Conservation (phyloP, 441 rosid species). For the Biscutella laevigata region DNA sequence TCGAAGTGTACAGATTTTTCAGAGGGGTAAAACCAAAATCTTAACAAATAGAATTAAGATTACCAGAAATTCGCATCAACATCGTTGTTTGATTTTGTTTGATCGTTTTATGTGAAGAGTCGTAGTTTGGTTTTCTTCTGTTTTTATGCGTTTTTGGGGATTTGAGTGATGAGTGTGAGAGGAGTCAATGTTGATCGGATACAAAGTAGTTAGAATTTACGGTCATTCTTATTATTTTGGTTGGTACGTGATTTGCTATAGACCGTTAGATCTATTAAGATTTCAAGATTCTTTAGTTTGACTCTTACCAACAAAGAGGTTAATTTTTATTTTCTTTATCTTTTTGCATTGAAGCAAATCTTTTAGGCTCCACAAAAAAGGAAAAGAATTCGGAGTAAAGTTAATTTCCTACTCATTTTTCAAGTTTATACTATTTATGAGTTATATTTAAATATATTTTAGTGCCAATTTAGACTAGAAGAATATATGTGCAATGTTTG, state of each 20-base stretch:
- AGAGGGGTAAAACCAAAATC: neutral
- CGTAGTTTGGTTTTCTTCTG: neutral
- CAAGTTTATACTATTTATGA: too few species aligned
- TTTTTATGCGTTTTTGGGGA: neutral
- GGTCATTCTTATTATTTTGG: neutral
- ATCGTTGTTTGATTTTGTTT: neutral
- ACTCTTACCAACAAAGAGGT: neutral
- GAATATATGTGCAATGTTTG: too few species aligned
- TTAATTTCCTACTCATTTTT: too few species aligned
- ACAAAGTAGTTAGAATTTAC: neutral
- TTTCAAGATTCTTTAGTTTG: neutral
- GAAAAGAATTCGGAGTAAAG: too few species aligned
- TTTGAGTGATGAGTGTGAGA: constrained; percentile 14
- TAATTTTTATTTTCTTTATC: too few species aligned
- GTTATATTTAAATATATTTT: too few species aligned
- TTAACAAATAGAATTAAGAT: neutral
- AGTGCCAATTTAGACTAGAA: too few species aligned
- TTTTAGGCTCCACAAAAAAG: neutral
- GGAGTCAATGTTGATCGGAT: constrained; percentile 14
- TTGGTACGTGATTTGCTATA: neutral
- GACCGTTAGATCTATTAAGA: neutral
- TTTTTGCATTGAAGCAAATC: neutral
- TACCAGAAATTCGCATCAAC: constrained; percentile 46
- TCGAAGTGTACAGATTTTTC: neutral
- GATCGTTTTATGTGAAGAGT: neutral